A percentile compares a stretch with the other conserved stretches of the same genome.
Evolutionary conservation across 2,329 filamentous ascomycete genomes (phyloP).

Genomic region (Thelonectria rubi): DNA sequence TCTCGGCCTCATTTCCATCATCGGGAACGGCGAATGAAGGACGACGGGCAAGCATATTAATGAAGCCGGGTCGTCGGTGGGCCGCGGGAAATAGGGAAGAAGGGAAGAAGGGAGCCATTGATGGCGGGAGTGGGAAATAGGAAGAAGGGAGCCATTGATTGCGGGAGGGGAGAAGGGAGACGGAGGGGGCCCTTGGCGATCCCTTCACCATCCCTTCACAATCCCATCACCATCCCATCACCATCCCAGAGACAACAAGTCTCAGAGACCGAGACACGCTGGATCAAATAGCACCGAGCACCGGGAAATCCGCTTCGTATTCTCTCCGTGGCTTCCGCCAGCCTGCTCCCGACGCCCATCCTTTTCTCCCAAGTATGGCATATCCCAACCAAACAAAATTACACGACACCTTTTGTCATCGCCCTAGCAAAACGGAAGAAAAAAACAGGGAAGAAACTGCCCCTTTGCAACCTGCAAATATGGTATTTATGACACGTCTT

Average conservation of each 20-base stretch:
- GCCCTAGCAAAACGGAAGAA: conserved; percentile 12
- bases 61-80: conserved; percentile 5
- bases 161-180: too few relatives aligned
- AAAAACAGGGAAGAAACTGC: conserved; percentile 9
- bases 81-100: conserved; percentile 14
- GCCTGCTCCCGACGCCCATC: conserved; percentile 36
- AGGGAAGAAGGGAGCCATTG: too few relatives aligned
- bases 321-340: conserved; percentile 30
- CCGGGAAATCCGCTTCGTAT: conserved; percentile 18
- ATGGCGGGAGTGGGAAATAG: neutral
- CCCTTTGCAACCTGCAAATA: conserved; percentile 31
- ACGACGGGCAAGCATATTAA: conserved; percentile 9
- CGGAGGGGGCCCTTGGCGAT: too few relatives aligned
- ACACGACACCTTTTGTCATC: conserved; percentile 35
- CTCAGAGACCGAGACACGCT: conserved; percentile 9
- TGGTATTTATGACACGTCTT: conserved; percentile 44
- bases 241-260: neutral
- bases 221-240: neutral
- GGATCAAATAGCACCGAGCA: conserved; percentile 8
- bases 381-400: conserved; percentile 38
- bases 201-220: neutral
- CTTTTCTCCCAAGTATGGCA: conserved; percentile 13
- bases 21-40: conserved; percentile 4
- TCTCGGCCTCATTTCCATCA: neutral
- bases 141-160: too few relatives aligned